phyloP scores from a whole-genome alignment of 345 rosid species.

The Crucihimalaya himalaica region DNA sequence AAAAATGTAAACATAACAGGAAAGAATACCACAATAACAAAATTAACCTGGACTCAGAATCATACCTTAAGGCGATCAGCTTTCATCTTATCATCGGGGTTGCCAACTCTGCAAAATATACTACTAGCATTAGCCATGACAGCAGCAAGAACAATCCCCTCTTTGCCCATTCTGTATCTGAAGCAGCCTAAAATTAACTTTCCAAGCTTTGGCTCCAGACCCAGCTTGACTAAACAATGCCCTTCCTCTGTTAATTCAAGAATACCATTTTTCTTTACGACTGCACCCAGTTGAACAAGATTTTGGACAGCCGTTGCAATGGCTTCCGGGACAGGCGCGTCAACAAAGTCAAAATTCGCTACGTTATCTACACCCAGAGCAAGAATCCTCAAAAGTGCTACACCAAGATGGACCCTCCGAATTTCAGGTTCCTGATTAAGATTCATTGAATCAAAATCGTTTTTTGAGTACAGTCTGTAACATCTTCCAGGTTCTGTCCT shows the following conservation, averaged over 20 bases:
- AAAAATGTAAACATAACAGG: neutral
- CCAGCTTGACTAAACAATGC: conserved; percentile 66
- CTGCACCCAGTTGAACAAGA: conserved; percentile 80
- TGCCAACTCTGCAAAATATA: conserved; percentile 91
- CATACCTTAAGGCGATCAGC: conserved; percentile 72
- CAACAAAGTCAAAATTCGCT: conserved; percentile 76
- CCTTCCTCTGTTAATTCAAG: conserved; percentile 72
- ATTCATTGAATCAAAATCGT: conserved; percentile 60
- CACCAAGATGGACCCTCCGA: conserved; percentile 86
- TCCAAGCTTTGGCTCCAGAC: conserved; percentile 90
- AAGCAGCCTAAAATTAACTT: conserved; percentile 70
- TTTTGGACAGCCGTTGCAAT: conserved; percentile 71
- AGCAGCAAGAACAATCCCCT: conserved; percentile 90
- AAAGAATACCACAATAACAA: neutral
- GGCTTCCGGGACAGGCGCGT: conserved; percentile 73
- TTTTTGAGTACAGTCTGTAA: conserved; percentile 67
- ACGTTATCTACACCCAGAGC: conserved; percentile 67
- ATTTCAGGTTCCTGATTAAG: conserved; percentile 83
- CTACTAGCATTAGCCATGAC: conserved; percentile 85
- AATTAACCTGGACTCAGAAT: neutral
- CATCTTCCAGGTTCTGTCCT: conserved; percentile 89
- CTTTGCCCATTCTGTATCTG: conserved; percentile 57
- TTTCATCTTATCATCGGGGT: conserved; percentile 61
- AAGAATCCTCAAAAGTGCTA: conserved; percentile 83
- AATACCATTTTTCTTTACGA: conserved; percentile 45